Percentiles rank a stretch among this genome's conserved stretches.
phyloP scores from a whole-genome alignment of 2,329 filamentous ascomycete genomes.

The Clonostachys sp. region DNA sequence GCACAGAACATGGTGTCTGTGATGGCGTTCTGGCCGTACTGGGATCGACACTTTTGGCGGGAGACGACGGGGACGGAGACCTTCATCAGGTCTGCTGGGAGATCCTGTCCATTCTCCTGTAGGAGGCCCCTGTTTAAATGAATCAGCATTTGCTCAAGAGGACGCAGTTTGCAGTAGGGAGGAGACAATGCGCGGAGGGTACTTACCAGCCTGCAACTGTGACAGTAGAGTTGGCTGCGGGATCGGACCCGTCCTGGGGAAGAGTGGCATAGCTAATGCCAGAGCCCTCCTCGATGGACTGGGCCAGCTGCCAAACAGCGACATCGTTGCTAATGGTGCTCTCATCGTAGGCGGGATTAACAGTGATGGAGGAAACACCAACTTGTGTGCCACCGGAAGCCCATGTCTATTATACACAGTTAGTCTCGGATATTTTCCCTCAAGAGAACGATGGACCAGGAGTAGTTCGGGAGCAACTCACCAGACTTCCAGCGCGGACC shows the following conservation, averaged over 20 bases:
- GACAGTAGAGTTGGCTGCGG: background rate
- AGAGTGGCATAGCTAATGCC: constrained; percentile 2
- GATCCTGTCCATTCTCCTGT: constrained; percentile 5
- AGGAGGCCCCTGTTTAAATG: background rate
- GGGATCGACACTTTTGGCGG: constrained; percentile 13
- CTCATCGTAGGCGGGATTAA: constrained; percentile 14
- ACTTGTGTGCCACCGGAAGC: constrained; percentile 15
- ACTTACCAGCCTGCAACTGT: constrained; percentile 8
- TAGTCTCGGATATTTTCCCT: background rate
- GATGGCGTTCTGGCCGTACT: constrained; percentile 13
- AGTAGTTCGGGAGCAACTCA: constrained; percentile 1
- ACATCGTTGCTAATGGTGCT: constrained; percentile 15
- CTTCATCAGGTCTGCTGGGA: constrained; percentile 15
- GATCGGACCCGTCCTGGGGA: constrained; percentile 2
- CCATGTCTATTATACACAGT: background rate
- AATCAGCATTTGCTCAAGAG: too few relatives aligned
- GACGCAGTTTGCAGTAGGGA: too few relatives aligned
- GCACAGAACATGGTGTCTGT: constrained; percentile 24
- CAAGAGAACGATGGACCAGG: constrained; percentile 7
- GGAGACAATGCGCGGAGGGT: constrained; percentile 1
- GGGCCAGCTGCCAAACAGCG: constrained; percentile 20
- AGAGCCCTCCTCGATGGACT: constrained; percentile 7
- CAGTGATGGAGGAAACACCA: constrained; percentile 11
- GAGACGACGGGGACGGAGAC: constrained; percentile 20
- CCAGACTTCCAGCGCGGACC: constrained; percentile 18